Conservation (phyloP, 2,329 filamentous ascomycete genomes). For the Colletotrichum sp. region DNA sequence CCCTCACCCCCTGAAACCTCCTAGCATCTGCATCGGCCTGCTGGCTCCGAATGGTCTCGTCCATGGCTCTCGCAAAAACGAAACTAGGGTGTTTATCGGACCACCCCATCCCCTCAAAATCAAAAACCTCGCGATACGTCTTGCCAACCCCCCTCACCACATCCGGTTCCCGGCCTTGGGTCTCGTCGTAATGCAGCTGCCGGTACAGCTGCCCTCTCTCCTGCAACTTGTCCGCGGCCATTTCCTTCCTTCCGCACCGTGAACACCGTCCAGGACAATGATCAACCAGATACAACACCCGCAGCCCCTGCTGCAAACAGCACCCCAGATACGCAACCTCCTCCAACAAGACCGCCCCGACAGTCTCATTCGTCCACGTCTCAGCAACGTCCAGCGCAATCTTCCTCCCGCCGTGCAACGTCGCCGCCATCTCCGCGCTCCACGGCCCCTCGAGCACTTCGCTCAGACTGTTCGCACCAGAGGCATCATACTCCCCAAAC, state of each 20-base stretch:
- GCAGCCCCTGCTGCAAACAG: conserved; percentile 30
- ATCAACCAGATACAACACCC: conserved; percentile 37
- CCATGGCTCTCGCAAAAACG: conserved; percentile 33
- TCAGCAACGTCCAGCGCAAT: conserved; percentile 34
- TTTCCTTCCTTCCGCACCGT: conserved; percentile 20
- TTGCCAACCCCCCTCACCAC: conserved; percentile 33
- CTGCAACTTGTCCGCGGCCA: conserved; percentile 21
- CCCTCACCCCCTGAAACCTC: conserved; percentile 29
- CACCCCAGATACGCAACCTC: conserved; percentile 33
- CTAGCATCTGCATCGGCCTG: conserved; percentile 25
- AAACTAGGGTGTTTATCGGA: conserved; percentile 31
- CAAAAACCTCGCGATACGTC: conserved; percentile 36
- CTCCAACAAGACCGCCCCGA: conserved; percentile 24
- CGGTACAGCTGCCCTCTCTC: conserved; percentile 26
- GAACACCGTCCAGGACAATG: conserved; percentile 29
- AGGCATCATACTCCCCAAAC: conserved; percentile 10
- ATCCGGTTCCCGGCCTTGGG: conserved; percentile 26
- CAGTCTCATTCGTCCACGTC: conserved; percentile 23
- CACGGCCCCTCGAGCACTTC: conserved; percentile 32
- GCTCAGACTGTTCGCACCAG: conserved; percentile 7
- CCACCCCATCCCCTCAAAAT: conserved; percentile 36
- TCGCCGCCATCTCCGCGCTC: conserved; percentile 30
- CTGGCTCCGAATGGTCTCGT: conserved; percentile 33
- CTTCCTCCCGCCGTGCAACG: conserved; percentile 27
- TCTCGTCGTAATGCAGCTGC: conserved; percentile 23